These are phyloP conservation scores for Coemansia sp. DNA, from an alignment of 192 early-diverging fungal species.

Conservation along the genomic window DNA sequence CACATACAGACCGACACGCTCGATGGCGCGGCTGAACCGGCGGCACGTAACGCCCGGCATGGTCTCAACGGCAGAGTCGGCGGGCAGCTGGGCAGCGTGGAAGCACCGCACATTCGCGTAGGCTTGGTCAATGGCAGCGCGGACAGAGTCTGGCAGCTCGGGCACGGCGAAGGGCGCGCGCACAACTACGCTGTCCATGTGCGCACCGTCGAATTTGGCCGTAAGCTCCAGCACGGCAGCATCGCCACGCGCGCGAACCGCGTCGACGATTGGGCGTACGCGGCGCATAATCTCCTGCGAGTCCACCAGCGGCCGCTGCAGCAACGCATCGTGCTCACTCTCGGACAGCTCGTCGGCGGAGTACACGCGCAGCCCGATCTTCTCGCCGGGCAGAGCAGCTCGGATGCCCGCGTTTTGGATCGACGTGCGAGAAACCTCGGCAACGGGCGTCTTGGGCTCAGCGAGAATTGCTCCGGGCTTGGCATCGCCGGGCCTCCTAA, in stretches of 20 bases:
- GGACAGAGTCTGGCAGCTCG: slow-evolving; percentile 63
- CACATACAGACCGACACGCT: slow-evolving; percentile 95
- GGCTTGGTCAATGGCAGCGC: slow-evolving; percentile 89
- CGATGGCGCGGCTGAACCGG: slow-evolving; percentile 92
- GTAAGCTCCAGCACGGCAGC: slow-evolving; percentile 82
- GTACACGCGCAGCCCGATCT: slow-evolving; percentile 77
- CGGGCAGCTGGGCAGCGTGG: slow-evolving; percentile 87
- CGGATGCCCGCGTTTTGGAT: slow-evolving; percentile 36
- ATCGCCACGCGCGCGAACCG: slow-evolving; percentile 84
- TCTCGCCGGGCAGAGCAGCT: slow-evolving; percentile 43
- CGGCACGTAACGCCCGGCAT: slow-evolving; percentile 97
- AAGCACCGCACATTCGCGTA: slow-evolving; percentile 92
- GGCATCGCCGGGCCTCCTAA: slow-evolving; percentile 88
- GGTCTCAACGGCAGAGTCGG: slow-evolving; percentile 81
- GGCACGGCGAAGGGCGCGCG: slow-evolving; percentile 79
- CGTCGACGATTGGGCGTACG: slow-evolving; percentile 88
- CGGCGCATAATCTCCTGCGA: slow-evolving; percentile 83
- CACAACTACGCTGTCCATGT: slow-evolving; percentile 69
- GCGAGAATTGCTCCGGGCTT: slow-evolving; percentile 60
- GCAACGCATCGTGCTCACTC: slow-evolving; percentile 60
- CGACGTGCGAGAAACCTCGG: slow-evolving; percentile 26
- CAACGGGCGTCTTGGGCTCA: slow-evolving; percentile 7
- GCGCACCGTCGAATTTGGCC: slow-evolving; percentile 85
- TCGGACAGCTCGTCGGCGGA: slow-evolving; percentile 52
- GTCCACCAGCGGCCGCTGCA: slow-evolving; percentile 90